Evolutionary conservation across 2,329 filamentous ascomycete species (phyloP), one percentile per base, ranked within the genome.

Genomic region (Epichloe elymi): DNA sequence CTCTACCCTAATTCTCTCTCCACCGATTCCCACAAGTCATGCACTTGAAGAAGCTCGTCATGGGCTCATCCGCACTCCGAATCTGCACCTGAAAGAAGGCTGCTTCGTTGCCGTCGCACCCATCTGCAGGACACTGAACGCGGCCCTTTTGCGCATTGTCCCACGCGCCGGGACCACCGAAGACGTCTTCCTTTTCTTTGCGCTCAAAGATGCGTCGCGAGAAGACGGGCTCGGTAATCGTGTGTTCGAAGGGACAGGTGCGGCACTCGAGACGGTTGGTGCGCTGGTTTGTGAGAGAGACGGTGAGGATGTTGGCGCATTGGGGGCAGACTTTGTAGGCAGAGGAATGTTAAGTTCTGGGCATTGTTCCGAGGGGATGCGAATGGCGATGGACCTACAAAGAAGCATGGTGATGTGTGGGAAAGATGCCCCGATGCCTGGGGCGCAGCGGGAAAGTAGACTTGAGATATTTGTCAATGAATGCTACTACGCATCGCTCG

Each of bases 11-110:
- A 59, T 83, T 82, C 59, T 85, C 82, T 67, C 80, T 78, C 82
- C 82, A 86, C 51, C 79, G 70, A 55, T 79, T 70, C 23, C 75
- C 78, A 59, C 82, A 86, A 12, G 74, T 74, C 78, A 84, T 85
- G 62, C 82, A 86, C 80, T 89, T 93, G 71, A 85, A 94, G 70
- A 97, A 97, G 54, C 83, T 91, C 58, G 93, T 98, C 86, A 95
- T 96, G 54, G 93, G 93, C 75, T 98, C 93, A 71, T 98, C 93
- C 49, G 93, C 93, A 74, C 88, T 95, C 60, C 93, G 83, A 70
- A 97, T 97, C 76, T 98, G 93, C 60, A 97, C 82, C 74, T 95
- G 88, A 74, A 90, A 95, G 73, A 91, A 97, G 56, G 90, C 94
- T 3, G 93, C 93, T 71, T 88, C 82, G 54, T 81, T 77, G 56